Percentiles rank a stretch among this genome's conserved stretches.
phyloP scores from a whole-genome alignment of 78 protist species.

The Pigoraptor vietnamica region DNA sequence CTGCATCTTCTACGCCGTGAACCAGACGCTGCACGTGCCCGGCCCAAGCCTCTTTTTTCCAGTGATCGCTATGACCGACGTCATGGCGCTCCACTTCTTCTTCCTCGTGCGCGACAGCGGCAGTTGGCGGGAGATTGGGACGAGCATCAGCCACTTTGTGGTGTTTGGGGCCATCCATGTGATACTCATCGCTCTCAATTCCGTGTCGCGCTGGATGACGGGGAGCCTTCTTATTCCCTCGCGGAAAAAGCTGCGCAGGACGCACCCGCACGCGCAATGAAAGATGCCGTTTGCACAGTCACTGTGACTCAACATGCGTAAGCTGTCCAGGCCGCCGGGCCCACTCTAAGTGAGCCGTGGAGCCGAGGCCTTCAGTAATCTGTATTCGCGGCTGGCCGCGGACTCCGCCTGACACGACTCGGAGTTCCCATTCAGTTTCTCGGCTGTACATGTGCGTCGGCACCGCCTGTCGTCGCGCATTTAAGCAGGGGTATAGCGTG shows the following conservation, averaged over 20 bases:
- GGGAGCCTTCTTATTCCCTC: neutral
- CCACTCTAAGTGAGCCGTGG: too few relatives aligned
- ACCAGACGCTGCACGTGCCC: conserved; percentile 25
- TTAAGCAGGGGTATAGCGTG: too few relatives aligned
- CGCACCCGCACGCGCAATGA: neutral
- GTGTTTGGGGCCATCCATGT: conserved; percentile 62
- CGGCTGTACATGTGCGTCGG: too few relatives aligned
- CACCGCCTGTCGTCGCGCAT: too few relatives aligned
- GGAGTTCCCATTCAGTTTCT: too few relatives aligned
- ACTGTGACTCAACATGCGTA: too few relatives aligned
- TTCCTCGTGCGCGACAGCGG: conserved; percentile 51
- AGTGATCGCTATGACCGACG: conserved; percentile 57
- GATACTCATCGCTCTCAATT: conserved; percentile 44
- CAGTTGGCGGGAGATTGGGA: conserved; percentile 71
- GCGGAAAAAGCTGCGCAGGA: neutral
- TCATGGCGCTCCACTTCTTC: conserved; percentile 81
- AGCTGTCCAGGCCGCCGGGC: too few relatives aligned
- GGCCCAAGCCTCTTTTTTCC: conserved; percentile 40
- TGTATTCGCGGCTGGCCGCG: too few relatives aligned
- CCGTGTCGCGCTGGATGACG: neutral
- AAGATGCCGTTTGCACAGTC: too few relatives aligned
- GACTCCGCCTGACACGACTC: too few relatives aligned
- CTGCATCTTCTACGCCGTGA: conserved; percentile 33
- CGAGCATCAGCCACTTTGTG: conserved; percentile 66
- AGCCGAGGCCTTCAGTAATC: too few relatives aligned